Evolutionary conservation across 2,329 filamentous ascomycete genomes (phyloP).

Genomic region (Penicillium sp.): DNA sequence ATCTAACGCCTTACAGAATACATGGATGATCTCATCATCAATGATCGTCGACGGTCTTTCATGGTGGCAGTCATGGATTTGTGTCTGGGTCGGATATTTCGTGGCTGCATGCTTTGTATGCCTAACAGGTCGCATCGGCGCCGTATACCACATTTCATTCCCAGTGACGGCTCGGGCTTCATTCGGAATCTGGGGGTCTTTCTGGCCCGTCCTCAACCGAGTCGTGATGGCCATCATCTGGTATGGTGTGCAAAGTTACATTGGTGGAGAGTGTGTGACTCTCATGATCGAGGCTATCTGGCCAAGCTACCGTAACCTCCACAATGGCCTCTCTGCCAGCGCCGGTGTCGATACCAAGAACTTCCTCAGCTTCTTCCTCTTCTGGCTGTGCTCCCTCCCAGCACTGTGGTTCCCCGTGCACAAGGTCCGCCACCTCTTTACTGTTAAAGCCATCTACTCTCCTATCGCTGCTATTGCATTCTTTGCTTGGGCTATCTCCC

Average conservation of each 20-base stretch:
- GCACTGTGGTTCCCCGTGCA: conserved; percentile 90
- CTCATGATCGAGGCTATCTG: conserved; percentile 88
- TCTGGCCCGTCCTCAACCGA: conserved; percentile 88
- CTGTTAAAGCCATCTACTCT: conserved; percentile 82
- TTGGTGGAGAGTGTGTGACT: conserved; percentile 78
- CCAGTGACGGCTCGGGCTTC: conserved; percentile 75
- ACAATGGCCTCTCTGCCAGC: conserved; percentile 64
- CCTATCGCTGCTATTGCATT: conserved; percentile 81
- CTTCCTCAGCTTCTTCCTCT: conserved; percentile 82
- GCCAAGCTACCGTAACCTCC: conserved; percentile 61
- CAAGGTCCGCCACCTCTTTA: conserved; percentile 86
- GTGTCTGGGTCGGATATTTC: conserved; percentile 82
- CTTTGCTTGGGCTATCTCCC: conserved; percentile 82
- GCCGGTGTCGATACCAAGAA: conserved; percentile 74
- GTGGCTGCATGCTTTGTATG: conserved; percentile 76
- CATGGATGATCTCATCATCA: conserved; percentile 88
- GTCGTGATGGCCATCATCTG: conserved; percentile 86
- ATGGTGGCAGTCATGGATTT: conserved; percentile 92
- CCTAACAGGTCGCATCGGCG: conserved; percentile 78
- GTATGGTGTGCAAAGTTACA: conserved; percentile 76
- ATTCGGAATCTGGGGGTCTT: conserved; percentile 84
- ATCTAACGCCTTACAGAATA: conserved; percentile 57
- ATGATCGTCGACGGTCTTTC: conserved; percentile 77
- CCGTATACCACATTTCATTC: conserved; percentile 86
- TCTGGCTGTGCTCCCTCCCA: conserved; percentile 78